Evolutionary conservation across 495 filamentous ascomycete genomes (phyloP).

Genomic region (Hyaloscypha bicolor): DNA sequence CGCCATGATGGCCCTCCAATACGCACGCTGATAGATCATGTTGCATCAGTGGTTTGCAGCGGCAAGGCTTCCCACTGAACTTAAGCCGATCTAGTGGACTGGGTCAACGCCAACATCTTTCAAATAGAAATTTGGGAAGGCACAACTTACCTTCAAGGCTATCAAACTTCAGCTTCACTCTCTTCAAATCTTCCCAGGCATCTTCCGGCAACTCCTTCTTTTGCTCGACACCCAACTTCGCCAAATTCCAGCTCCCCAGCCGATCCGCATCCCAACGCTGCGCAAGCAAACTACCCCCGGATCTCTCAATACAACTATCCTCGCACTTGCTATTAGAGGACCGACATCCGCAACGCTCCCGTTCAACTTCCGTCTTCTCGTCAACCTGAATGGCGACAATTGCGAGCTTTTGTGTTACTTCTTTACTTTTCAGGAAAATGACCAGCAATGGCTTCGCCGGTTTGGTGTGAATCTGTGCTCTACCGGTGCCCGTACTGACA

Average conservation of each 20-base stretch:
- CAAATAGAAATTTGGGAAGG: background rate
- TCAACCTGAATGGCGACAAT: conserved; percentile 24
- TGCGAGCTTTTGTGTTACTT: conserved; percentile 15
- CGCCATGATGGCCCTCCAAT: conserved; percentile 12
- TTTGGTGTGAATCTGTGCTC: conserved; percentile 22
- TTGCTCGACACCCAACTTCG: conserved; percentile 18
- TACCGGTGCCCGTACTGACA: conserved; percentile 17
- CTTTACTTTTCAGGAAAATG: conserved; percentile 22
- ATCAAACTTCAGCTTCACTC: conserved; percentile 21
- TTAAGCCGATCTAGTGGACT: conserved; percentile 11
- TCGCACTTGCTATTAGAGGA: conserved; percentile 16
- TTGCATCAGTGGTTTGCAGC: conserved; percentile 17
- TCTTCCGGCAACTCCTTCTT: conserved; percentile 19
- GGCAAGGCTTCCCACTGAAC: conserved; percentile 20
- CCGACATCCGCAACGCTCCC: conserved; percentile 21
- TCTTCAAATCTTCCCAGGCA: conserved; percentile 17
- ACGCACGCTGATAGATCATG: conserved; percentile 19
- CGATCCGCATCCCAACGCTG: conserved; percentile 20
- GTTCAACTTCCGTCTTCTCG: conserved; percentile 18
- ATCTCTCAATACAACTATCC: conserved; percentile 16
- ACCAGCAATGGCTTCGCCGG: conserved; percentile 25
- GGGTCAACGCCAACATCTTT: background rate
- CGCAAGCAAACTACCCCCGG: conserved; percentile 6
- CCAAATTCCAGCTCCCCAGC: conserved; percentile 22
- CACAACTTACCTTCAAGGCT: conserved; percentile 22